Conservation (phyloP, 2,329 filamentous ascomycete species). For the Cordyceps cicadae region DNA sequence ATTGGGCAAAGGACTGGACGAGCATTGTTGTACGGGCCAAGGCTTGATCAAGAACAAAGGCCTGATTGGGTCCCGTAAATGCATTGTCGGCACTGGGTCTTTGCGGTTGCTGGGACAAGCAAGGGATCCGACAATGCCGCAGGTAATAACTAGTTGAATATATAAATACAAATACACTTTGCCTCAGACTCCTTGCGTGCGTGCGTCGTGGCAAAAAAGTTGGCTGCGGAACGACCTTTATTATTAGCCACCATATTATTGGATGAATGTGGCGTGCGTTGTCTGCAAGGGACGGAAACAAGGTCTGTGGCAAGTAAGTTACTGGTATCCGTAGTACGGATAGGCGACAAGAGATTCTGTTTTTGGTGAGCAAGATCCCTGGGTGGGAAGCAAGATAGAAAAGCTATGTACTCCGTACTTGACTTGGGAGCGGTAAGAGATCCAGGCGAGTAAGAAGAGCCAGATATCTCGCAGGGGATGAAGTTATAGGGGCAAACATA, state of each 20-base stretch:
- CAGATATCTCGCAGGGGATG: too few species aligned
- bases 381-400: too few species aligned
- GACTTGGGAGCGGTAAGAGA: too few species aligned
- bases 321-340: too few species aligned
- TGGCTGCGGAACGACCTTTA: not conserved
- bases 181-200: too few species aligned
- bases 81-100: not conserved
- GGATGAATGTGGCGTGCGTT: not conserved
- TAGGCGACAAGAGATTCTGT: too few species aligned
- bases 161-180: not conserved
- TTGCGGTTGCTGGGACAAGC: not conserved
- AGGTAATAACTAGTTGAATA: not conserved
- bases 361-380: too few species aligned
- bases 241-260: not conserved
- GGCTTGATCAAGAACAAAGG: not conserved
- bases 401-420: too few species aligned
- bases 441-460: too few species aligned
- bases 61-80: not conserved
- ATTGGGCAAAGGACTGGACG: not conserved
- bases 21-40: not conserved
- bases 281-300: not conserved
- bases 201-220: not conserved
- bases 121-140: not conserved
- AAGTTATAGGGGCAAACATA: not conserved
- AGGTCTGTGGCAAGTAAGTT: not conserved